Evolutionary conservation across 345 rosid species (phyloP).

Genomic region (Hibiscus syriacus): DNA sequence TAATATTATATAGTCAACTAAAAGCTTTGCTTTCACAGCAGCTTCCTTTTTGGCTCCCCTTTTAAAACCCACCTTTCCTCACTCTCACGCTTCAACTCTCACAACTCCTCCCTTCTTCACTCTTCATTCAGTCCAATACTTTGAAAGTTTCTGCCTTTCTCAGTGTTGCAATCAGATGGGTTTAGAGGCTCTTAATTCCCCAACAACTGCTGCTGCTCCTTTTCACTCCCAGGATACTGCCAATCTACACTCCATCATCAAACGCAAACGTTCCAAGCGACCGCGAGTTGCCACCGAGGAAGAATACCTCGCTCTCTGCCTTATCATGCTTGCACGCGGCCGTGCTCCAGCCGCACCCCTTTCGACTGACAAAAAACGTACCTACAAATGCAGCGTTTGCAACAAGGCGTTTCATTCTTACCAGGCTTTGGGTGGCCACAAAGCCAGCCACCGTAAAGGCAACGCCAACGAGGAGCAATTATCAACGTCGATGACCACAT

Average conservation of each 20-base stretch:
- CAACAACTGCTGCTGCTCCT: constrained; percentile 27
- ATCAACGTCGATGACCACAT: constrained; percentile 20
- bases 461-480: constrained; percentile 22
- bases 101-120: neutral
- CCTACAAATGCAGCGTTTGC: constrained; percentile 70
- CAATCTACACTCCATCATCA: constrained; percentile 42
- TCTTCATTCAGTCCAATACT: neutral
- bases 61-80: constrained; percentile 13
- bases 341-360: constrained; percentile 12
- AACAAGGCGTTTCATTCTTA: constrained; percentile 63
- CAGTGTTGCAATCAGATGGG: constrained; percentile 34
- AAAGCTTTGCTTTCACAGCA: constrained; percentile 25
- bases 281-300: constrained; percentile 68
- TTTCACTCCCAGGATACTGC: constrained; percentile 32
- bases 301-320: constrained; percentile 90
- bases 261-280: constrained; percentile 83
- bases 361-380: constrained; percentile 16
- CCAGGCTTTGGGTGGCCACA: constrained; percentile 93
- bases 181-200: constrained; percentile 53
- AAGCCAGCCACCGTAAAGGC: constrained; percentile 74
- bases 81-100: constrained; percentile 20
- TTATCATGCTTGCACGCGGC: constrained; percentile 90
- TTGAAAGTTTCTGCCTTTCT: neutral
- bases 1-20: too few relatives aligned
- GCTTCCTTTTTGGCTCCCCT: constrained; percentile 39